Percentiles rank a stretch among this genome's conserved stretches.
Conservation (phyloP, 1,284 basidiomycete species). For the Pseudozyma thailandica region DNA sequence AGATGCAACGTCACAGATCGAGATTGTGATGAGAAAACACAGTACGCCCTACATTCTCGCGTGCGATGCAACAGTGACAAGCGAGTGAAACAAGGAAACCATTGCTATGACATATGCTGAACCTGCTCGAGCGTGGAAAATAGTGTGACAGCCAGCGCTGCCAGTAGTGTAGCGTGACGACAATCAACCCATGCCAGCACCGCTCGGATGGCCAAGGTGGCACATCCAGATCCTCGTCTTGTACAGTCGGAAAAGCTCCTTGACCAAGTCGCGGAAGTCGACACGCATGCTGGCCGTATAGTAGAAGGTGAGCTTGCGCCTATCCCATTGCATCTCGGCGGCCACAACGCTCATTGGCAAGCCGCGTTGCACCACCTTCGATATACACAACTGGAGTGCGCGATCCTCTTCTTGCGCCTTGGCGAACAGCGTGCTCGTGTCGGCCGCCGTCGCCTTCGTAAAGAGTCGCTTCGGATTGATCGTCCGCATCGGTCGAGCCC, state of each 20-base stretch:
- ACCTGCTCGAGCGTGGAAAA: too few species aligned
- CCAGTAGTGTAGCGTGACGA: not conserved
- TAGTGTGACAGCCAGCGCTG: too few species aligned
- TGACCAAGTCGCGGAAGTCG: constrained; percentile 94
- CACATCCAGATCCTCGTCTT: constrained; percentile 65
- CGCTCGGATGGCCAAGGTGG: constrained; percentile 52
- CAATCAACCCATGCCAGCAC: constrained; percentile 37
- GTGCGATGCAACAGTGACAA: too few species aligned
- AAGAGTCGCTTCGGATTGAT: constrained; percentile 91
- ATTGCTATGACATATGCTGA: too few species aligned
- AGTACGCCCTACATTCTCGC: too few species aligned
- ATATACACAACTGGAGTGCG: constrained; percentile 88
- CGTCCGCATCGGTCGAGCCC: constrained; percentile 47
- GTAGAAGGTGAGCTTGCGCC: constrained; percentile 96
- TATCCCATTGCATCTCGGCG: constrained; percentile 89
- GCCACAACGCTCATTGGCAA: constrained; percentile 98
- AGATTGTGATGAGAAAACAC: too few species aligned
- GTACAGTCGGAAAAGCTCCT: constrained; percentile 82
- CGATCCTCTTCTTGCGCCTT: constrained; percentile 86
- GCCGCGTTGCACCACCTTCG: constrained; percentile 78
- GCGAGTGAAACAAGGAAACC: too few species aligned
- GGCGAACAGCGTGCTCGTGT: constrained; percentile 70
- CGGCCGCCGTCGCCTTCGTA: constrained; percentile 84
- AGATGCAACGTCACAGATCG: too few species aligned
- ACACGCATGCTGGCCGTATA: constrained; percentile 95